Conservation (phyloP, 2,329 filamentous ascomycete species). For the Fusarium incarnatum region DNA sequence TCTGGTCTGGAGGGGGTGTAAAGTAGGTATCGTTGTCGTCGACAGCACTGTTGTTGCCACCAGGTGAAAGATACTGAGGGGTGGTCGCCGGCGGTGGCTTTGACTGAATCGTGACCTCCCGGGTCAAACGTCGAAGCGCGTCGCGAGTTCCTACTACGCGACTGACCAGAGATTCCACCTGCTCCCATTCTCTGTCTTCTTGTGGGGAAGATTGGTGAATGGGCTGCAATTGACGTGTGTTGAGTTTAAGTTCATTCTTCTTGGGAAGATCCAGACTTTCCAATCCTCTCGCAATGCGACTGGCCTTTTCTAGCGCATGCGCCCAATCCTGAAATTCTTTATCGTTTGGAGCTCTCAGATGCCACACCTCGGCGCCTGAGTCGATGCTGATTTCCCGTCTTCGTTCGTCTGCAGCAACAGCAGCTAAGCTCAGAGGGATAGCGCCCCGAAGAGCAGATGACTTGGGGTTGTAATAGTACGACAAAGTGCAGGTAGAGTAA, state of each 20-base stretch:
- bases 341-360: constrained; percentile 83
- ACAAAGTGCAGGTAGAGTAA: constrained; percentile 92
- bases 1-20: constrained; percentile 53
- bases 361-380: constrained; percentile 97
- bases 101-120: constrained; percentile 75
- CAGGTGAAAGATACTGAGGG: constrained; percentile 56
- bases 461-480: constrained; percentile 95
- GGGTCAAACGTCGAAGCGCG: constrained; percentile 85
- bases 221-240: constrained; percentile 43
- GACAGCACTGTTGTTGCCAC: constrained; percentile 54
- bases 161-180: constrained; percentile 86
- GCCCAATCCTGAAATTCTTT: constrained; percentile 93
- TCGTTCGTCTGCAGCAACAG: constrained; percentile 88
- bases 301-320: constrained; percentile 83
- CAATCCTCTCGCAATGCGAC: constrained; percentile 70
- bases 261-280: constrained; percentile 52
- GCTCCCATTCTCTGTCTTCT: constrained; percentile 87
- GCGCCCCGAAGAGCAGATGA: constrained; percentile 92
- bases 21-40: constrained; percentile 71
- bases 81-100: constrained; percentile 42
- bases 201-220: constrained; percentile 55
- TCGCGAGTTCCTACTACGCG: constrained; percentile 89
- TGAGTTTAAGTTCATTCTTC: constrained; percentile 46
- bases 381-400: constrained; percentile 95
- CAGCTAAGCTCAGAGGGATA: constrained; percentile 90